phyloP scores from a whole-genome alignment of 108 stramenopile genomes.

The Schizochytrium sp. region DNA sequence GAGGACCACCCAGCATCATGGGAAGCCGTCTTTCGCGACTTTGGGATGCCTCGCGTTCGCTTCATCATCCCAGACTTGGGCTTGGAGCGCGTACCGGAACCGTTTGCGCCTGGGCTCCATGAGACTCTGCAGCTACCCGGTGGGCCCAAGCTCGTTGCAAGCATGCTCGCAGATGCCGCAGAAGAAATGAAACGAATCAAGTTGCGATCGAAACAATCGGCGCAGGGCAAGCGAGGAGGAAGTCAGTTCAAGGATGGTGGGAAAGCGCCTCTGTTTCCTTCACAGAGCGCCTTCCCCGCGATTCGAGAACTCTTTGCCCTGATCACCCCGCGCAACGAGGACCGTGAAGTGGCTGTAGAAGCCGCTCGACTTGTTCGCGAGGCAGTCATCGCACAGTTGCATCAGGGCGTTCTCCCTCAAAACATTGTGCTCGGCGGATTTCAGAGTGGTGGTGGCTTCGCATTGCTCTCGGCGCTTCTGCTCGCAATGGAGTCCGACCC shows the following conservation, averaged over 20 bases:
- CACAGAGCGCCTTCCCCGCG: neutral
- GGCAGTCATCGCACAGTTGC: neutral
- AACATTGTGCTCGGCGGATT: neutral
- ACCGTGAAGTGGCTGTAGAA: neutral
- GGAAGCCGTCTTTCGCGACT: neutral
- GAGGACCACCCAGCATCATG: neutral
- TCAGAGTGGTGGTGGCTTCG: neutral
- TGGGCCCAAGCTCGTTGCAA: neutral
- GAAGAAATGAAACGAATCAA: neutral
- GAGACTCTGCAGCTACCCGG: neutral
- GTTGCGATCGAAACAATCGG: neutral
- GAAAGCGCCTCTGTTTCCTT: neutral
- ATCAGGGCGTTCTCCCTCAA: neutral
- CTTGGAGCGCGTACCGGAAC: neutral
- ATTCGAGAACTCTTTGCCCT: neutral
- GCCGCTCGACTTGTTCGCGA: neutral
- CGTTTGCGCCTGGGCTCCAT: neutral
- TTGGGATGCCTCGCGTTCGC: neutral
- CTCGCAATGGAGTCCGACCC: neutral
- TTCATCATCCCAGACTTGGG: conserved; percentile 3
- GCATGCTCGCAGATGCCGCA: neutral
- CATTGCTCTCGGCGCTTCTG: neutral
- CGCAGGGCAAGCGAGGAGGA: neutral
- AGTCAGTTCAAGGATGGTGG: neutral
- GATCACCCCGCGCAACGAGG: neutral